Conservation (phyloP, 1,284 basidiomycete genomes). For the Leccinum cinnamomeum region DNA sequence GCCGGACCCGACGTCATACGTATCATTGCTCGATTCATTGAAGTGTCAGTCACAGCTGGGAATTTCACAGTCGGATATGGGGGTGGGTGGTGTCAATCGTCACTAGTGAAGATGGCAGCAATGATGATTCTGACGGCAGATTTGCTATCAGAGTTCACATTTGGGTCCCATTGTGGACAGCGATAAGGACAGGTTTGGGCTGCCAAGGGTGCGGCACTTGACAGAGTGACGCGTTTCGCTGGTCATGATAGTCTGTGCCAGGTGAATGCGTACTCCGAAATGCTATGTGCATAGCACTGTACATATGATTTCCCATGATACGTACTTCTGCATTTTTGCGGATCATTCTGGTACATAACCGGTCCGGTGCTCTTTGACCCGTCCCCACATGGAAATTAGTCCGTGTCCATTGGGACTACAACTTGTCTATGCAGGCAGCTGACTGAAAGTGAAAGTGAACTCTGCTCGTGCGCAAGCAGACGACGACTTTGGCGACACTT, state of each 20-base stretch:
- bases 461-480: neutral
- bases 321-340: neutral
- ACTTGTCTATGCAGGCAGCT: neutral
- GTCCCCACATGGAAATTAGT: constrained; percentile 1
- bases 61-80: constrained; percentile 4
- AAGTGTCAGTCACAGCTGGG: constrained; percentile 5
- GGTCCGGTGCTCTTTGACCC: neutral
- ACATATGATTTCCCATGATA: neutral
- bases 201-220: neutral
- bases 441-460: constrained; percentile 8
- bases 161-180: neutral
- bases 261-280: neutral
- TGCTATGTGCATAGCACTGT: neutral
- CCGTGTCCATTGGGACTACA: neutral
- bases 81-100: constrained; percentile 5
- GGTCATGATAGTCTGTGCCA: neutral
- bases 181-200: neutral
- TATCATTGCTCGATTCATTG: neutral
- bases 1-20: neutral
- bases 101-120: neutral
- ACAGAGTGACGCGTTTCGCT: neutral
- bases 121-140: constrained; percentile 5
- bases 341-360: neutral
- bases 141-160: neutral
- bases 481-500: neutral